Evolutionary conservation across 2,329 filamentous ascomycete genomes (phyloP), one percentile per base, ranked within the genome.

Genomic region (Periconia macrospinosa): DNA sequence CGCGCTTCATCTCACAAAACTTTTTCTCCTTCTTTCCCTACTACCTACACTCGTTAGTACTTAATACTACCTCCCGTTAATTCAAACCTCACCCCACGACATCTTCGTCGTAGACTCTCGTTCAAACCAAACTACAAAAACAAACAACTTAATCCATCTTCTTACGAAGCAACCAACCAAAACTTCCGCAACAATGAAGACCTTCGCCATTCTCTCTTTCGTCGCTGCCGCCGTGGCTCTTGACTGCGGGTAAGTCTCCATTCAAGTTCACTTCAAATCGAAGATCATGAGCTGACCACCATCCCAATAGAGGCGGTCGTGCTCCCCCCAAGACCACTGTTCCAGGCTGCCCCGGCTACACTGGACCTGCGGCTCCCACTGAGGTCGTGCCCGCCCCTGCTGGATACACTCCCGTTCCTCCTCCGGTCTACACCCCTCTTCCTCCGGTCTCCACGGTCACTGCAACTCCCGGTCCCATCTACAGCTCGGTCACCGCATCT

Each of bases 301-400:
- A 27, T 69, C 46, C 73, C 75, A 41, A 65, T 72, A 86, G 86
- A 53, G 86, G 86, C 59, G 86, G 86, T 51, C 79, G 82, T 44
- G 86, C 85, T 9, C 84, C 86, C 2, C 82, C 84, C 55, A 88
- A 85, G 76, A 84, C 81, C 15, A 81, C 79, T 23, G 81, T 85
- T 19, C 86, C 86, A 1, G 86, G 86, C 2, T 89, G 86, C 65
- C 65, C 71, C 2, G 63, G 52, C 3, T 87, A 87, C 75, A 62
- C 67, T 2, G 85, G 84, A 57, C 84, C 83, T 23, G 81, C 74
- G 15, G 81, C 79, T 13, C 82, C 84, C 70, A 77, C 76, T 52
- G n/a, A n/a, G n/a, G 81, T 83, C 9, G 11, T 10, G 3, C 33
- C 33, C 5, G 23, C 23, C 23, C 23, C 23, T 27, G 23, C 23